phyloP scores from a whole-genome alignment of 306 rosid genomes.

The Inga laurina region DNA sequence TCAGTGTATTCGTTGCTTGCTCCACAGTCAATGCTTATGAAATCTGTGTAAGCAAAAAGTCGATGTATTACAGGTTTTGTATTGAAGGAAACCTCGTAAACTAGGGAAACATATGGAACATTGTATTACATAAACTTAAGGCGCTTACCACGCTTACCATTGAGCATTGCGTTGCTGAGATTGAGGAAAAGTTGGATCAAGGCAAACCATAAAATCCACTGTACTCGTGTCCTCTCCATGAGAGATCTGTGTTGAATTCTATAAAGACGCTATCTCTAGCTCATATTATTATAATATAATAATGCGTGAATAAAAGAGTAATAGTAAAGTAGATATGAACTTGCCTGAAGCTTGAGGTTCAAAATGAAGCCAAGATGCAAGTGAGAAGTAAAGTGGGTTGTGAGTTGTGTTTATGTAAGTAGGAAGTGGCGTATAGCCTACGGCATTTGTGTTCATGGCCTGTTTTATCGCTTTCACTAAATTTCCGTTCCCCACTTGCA shows the following conservation, averaged over 20 bases:
- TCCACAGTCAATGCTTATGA: constrained; percentile 12
- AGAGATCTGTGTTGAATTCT: background rate
- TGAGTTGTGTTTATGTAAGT: background rate
- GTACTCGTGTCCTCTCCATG: background rate
- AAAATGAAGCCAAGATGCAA: background rate
- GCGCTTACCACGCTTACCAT: too few species aligned
- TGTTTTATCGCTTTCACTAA: background rate
- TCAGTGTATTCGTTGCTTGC: background rate
- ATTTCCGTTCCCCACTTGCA: background rate
- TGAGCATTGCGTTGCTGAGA: too few species aligned
- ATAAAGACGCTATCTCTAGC: background rate
- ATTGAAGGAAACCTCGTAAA: too few species aligned
- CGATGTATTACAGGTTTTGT: too few species aligned
- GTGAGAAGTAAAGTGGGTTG: background rate
- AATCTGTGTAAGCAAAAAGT: background rate
- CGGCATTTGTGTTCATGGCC: background rate
- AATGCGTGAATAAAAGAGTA: background rate
- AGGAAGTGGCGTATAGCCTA: background rate
- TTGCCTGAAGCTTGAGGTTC: background rate
- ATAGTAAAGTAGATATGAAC: background rate
- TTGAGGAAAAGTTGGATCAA: too few species aligned
- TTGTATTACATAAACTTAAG: too few species aligned
- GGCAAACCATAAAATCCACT: background rate
- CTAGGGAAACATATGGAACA: too few species aligned
- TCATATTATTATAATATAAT: background rate